These are phyloP conservation scores for Neonectria punicea DNA, from an alignment of 2,329 filamentous ascomycete species.

Conservation along the genomic window DNA sequence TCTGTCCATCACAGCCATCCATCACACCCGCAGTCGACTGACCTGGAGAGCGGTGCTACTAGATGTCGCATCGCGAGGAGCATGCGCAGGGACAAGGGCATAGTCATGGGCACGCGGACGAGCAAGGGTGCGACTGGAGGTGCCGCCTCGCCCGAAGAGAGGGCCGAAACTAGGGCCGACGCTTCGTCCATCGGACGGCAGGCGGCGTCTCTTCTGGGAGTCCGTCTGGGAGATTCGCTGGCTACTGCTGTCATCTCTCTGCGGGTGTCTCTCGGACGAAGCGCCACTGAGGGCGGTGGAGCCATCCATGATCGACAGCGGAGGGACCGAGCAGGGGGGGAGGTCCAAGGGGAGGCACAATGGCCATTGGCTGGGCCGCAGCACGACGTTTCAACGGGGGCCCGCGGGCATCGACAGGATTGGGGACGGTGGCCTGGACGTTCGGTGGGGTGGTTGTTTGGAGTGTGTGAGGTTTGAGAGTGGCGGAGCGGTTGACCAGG, in stretches of 20 bases:
- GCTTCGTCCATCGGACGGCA: slow-evolving; percentile 27
- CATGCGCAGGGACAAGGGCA: slow-evolving; percentile 35
- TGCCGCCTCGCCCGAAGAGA: slow-evolving; percentile 3
- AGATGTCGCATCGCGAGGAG: slow-evolving; percentile 13
- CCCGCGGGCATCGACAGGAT: slow-evolving; percentile 14
- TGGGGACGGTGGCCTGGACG: neutral
- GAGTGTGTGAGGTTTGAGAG: slow-evolving; percentile 25
- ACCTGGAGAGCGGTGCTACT: slow-evolving; percentile 27
- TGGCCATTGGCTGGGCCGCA: slow-evolving; percentile 33
- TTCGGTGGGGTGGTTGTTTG: slow-evolving; percentile 8
- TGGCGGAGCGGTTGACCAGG: slow-evolving; percentile 14
- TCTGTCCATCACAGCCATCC: neutral
- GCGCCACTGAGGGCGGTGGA: slow-evolving; percentile 33
- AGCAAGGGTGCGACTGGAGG: slow-evolving; percentile 12
- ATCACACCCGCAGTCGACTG: slow-evolving; percentile 6
- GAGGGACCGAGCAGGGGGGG: slow-evolving; percentile 15
- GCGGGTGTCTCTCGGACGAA: slow-evolving; percentile 23
- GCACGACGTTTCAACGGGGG: slow-evolving; percentile 19
- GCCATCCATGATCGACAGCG: slow-evolving; percentile 32
- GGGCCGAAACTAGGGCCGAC: neutral
- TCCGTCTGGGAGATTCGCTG: neutral
- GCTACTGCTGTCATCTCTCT: neutral
- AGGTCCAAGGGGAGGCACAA: slow-evolving; percentile 18
- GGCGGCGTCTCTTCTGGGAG: slow-evolving; percentile 17
- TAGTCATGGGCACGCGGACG: slow-evolving; percentile 7